These are phyloP conservation scores for Rhizopus microsporus DNA, from an alignment of 371 early-diverging fungal genomes.

Conservation along the genomic window DNA sequence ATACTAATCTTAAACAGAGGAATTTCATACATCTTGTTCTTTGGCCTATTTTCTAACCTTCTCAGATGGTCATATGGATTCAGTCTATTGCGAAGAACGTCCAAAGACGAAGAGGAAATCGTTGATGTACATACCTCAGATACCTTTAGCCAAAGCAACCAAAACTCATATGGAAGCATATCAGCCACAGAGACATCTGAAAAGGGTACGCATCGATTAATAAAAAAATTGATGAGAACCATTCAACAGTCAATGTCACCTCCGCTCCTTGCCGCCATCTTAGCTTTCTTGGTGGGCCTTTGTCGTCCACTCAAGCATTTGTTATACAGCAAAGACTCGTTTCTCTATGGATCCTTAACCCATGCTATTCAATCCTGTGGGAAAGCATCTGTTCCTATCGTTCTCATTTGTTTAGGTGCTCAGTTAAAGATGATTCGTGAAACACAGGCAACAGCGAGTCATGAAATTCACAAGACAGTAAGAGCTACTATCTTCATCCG, in stretches of 20 bases:
- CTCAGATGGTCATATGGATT: constrained; percentile 80
- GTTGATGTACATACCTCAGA: not conserved
- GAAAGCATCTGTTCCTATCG: constrained; percentile 67
- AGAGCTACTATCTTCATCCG: constrained; percentile 41
- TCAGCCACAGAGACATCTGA: not conserved
- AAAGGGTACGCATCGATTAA: not conserved
- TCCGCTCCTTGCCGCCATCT: constrained; percentile 63
- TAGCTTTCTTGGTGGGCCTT: constrained; percentile 61
- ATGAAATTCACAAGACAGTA: constrained; percentile 32
- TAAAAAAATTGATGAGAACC: not conserved
- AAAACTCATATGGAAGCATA: not conserved
- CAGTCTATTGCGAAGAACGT: constrained; percentile 43
- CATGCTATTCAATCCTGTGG: constrained; percentile 67
- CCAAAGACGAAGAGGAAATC: constrained; percentile 20
- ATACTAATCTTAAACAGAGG: constrained; percentile 44
- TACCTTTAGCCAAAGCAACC: not conserved
- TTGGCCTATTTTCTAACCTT: constrained; percentile 73
- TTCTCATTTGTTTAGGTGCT: constrained; percentile 70
- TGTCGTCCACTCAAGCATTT: constrained; percentile 50
- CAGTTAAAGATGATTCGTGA: constrained; percentile 44
- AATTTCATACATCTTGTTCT: constrained; percentile 74
- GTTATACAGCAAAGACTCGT: constrained; percentile 51
- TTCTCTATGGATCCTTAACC: constrained; percentile 59
- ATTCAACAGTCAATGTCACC: constrained; percentile 54
- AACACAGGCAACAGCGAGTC: constrained; percentile 8